phyloP scores from a whole-genome alignment of 2,329 filamentous ascomycete genomes.

The Calcarisporium arbuscula region DNA sequence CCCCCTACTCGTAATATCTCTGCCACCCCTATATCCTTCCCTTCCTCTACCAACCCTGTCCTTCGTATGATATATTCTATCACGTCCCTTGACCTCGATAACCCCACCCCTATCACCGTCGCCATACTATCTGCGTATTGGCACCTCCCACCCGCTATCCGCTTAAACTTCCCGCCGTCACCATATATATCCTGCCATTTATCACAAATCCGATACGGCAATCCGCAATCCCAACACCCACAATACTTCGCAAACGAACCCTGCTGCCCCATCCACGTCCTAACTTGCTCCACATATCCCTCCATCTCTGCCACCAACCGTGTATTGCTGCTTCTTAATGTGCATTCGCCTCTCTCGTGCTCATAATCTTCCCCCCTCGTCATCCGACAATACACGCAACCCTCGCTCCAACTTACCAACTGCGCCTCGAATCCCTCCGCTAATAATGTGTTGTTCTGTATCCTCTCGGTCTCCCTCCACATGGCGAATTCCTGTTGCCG shows the following conservation, averaged over 20 bases:
- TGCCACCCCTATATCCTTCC: background rate
- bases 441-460: background rate
- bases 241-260: background rate
- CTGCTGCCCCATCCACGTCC: background rate
- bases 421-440: background rate
- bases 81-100: background rate
- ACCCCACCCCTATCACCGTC: background rate
- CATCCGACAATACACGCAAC: background rate
- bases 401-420: background rate
- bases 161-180: background rate
- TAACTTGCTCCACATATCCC: background rate
- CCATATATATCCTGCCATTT: background rate
- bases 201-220: slow-evolving; percentile 2
- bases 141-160: background rate
- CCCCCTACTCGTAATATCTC: slow-evolving; percentile 2
- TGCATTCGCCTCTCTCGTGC: background rate
- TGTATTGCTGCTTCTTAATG: background rate
- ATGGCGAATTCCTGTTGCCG: background rate
- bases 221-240: slow-evolving; percentile 1
- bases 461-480: background rate
- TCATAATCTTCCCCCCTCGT: background rate
- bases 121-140: background rate
- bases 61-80: background rate
- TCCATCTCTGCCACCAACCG: background rate
- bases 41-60: background rate